Base-by-base conservation (phyloP, 1,139 yeast genomes). In the Dujonia santamariae region DNA sequence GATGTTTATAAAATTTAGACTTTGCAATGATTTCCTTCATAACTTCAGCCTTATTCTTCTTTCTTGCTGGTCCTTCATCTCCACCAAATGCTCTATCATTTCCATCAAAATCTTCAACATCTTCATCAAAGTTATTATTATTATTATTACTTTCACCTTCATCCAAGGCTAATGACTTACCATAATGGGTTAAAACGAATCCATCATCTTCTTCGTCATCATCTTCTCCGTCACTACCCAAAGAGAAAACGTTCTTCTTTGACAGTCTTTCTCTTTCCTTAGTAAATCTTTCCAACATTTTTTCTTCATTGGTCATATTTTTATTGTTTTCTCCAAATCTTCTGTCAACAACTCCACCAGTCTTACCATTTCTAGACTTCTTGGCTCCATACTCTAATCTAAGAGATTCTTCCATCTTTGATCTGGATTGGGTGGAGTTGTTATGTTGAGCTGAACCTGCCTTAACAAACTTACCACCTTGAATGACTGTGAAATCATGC, bases 11-110 rank as follows among this genome's bases (percentile, higher is more conserved):
- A 56, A 79, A 78, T 55, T 94, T 94, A 8, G 97, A 87, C 59
- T 94, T 94, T 28, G 97, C 96, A 43, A 94, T 92, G 37, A 94
- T 78, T 58, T 94, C 99, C 50, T 86, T 81, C 98, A 94, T 92
- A 27, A 94, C 95, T 57, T 94, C 98, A 29, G 87, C 85, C 54
- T 92, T 90, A 20, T 92, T 76, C 63, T 88, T 94, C 56, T 84
- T 86, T 40, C 79, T 75, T 20, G 68, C 66, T 5, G 70, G 67
- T 17, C 42, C 47, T 2, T 50, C 57, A 12, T 26, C 35, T 3
- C 6, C 17, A 7, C 47, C 51, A 41, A 41, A 36, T 17, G 51
- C 34, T 19, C 48, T 47, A 34, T 66, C 75, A 29, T 61, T 74
- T 30, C 63, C 70, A 6, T 51, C 59, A n/a, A n/a, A n/a, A 25